Base-by-base conservation (phyloP, 257 asterid genomes). In the Solanum clarkiae region DNA sequence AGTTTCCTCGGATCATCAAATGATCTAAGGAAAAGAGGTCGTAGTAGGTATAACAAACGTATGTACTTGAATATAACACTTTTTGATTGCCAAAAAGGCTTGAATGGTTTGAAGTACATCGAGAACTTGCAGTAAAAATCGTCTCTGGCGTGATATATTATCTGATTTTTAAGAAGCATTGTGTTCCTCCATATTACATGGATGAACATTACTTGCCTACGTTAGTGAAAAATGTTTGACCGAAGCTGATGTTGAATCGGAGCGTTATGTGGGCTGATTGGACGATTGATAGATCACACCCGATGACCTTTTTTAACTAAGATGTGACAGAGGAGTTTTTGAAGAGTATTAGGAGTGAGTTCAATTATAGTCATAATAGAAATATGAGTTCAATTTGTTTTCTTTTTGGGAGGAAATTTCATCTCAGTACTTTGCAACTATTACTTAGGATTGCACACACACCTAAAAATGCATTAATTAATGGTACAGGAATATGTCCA, bases 191-290 rank as follows among this genome's bases (percentile, higher is more conserved):
- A 24, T 95, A 97, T 87, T 93, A 95, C 79, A 91, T 93, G 97
- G 98, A 95, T 62, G 98, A 95, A 65, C 98, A 95, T 57, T 95
- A 95, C 68, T 88, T 95, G 87, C 95, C 98, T 72, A 95, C 97
- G 0, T 69, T 95, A 55, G 97, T 91, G 70, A 90, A 91, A 11
- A 93, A 91, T 87, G 81, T 87, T 45, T 91, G 91, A 66, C 92
- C 93, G 5, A 59, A 87, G 51, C 70, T 91, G 62, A 92, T 95
- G 3, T 89, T 95, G 29, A 95, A 88, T 56, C 63, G 89, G 91
- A 90, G 93, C 42, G 51, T 93, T 81, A 93, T 95, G 2, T 95
- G 97, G 98, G 87, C 92, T 4, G 98, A 95, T 84, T 95, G 98
- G 97, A 92, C 95, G 4, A 80, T 66, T 44, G 93, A 95, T 68